Percentiles rank a stretch among this genome's conserved stretches.
These are phyloP conservation scores for Cladobotryum protrusum DNA, from an alignment of 2,329 filamentous ascomycete genomes.

Conservation along the genomic window DNA sequence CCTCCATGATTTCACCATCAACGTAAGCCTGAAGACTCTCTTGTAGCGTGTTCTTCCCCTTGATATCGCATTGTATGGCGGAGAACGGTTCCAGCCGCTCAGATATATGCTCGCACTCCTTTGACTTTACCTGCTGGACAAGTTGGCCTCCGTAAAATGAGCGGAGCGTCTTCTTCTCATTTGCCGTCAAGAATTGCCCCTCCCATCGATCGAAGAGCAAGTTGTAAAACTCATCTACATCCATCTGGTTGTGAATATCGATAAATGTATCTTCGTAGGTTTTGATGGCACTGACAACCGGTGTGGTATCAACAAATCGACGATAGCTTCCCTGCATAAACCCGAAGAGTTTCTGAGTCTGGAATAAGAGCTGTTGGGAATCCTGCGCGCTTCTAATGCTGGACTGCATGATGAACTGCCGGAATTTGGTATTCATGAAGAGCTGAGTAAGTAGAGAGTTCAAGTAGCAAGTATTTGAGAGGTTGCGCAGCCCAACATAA, in stretches of 20 bases:
- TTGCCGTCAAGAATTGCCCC: slow-evolving; percentile 60
- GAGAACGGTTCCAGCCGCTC: slow-evolving; percentile 87
- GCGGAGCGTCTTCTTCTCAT: slow-evolving; percentile 67
- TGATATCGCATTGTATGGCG: slow-evolving; percentile 92
- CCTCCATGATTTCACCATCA: slow-evolving; percentile 92
- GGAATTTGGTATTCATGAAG: slow-evolving; percentile 90
- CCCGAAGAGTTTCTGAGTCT: slow-evolving; percentile 77
- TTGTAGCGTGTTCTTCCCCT: slow-evolving; percentile 75
- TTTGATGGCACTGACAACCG: slow-evolving; percentile 68
- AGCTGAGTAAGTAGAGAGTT: slow-evolving; percentile 92
- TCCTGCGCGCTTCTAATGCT: slow-evolving; percentile 47
- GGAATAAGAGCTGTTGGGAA: slow-evolving; percentile 62
- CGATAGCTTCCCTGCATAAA: slow-evolving; percentile 77
- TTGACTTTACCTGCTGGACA: slow-evolving; percentile 91
- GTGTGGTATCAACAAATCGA: slow-evolving; percentile 65
- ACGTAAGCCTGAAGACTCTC: slow-evolving; percentile 95
- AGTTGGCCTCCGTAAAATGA: slow-evolving; percentile 87
- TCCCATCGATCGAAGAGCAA: slow-evolving; percentile 90
- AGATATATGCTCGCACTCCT: slow-evolving; percentile 90
- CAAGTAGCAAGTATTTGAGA: slow-evolving; percentile 95
- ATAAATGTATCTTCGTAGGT: slow-evolving; percentile 79
- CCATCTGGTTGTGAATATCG: slow-evolving; percentile 88
- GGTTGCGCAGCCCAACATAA: slow-evolving; percentile 83
- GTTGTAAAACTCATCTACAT: slow-evolving; percentile 97
- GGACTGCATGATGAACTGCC: slow-evolving; percentile 72